phyloP scores from a whole-genome alignment of 768 basidiomycete species.

The Pisolithus tinctorius region DNA sequence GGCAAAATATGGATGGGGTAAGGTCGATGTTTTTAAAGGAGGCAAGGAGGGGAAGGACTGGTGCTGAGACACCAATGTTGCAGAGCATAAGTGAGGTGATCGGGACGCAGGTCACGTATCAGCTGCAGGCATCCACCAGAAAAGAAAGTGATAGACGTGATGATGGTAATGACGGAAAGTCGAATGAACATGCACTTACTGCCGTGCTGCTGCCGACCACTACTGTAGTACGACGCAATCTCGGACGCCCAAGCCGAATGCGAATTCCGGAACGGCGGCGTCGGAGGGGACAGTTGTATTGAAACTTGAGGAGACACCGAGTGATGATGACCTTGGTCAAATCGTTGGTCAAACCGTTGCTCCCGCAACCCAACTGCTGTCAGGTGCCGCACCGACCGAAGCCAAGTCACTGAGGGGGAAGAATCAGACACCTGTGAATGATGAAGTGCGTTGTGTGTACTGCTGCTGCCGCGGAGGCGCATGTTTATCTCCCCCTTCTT shows the following conservation, averaged over 20 bases:
- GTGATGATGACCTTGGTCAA: not conserved
- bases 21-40: slow-evolving; percentile 23
- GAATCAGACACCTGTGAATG: not conserved
- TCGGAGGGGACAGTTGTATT: not conserved
- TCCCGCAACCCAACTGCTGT: slow-evolving; percentile 10
- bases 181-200: not conserved
- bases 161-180: not conserved
- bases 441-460: not conserved
- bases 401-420: slow-evolving; percentile 4
- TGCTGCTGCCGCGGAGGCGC: no score
- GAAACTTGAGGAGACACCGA: not conserved
- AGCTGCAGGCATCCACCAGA: not conserved
- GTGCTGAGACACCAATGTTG: slow-evolving; percentile 16
- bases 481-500: no score
- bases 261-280: not conserved
- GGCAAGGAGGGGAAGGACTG: slow-evolving; percentile 1
- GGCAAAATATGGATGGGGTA: slow-evolving; percentile 30
- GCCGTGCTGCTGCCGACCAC: not conserved
- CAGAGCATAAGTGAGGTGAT: slow-evolving; percentile 27
- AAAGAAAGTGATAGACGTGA: not conserved
- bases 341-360: not conserved
- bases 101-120: slow-evolving; percentile 23
- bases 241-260: not conserved
- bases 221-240: slow-evolving; percentile 9
- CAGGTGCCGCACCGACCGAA: slow-evolving; percentile 10